phyloP scores from a whole-genome alignment of 2,329 filamentous ascomycete species.

The Xylariaceae sp. region DNA sequence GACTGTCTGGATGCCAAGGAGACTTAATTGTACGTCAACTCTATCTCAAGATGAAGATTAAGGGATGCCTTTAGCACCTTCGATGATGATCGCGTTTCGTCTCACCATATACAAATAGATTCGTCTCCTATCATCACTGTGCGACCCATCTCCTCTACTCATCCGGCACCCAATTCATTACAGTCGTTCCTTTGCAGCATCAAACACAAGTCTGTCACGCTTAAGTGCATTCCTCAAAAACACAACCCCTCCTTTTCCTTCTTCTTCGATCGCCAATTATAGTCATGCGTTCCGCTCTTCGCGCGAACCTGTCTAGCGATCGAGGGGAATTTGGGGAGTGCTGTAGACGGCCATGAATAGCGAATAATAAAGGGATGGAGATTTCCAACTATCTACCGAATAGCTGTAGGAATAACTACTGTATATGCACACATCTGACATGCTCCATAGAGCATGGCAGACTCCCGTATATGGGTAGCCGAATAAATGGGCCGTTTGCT shows the following conservation, averaged over 20 bases:
- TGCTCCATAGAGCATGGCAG: neutral
- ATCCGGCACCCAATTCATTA: neutral
- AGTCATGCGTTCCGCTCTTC: too few relatives aligned
- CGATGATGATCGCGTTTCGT: neutral
- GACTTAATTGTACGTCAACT: neutral
- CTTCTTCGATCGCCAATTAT: neutral
- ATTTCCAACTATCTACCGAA: neutral
- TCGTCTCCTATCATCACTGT: neutral
- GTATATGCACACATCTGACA: neutral
- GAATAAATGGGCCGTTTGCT: too few relatives aligned
- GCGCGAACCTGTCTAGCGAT: too few relatives aligned
- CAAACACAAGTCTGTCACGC: neutral
- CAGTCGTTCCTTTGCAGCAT: constrained; percentile 3
- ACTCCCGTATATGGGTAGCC: too few relatives aligned
- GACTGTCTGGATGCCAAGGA: neutral
- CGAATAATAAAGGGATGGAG: too few relatives aligned
- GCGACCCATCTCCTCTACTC: neutral
- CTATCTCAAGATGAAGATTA: constrained; percentile 1
- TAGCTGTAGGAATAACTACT: neutral
- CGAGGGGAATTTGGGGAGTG: too few relatives aligned
- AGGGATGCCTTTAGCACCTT: neutral
- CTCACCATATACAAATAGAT: constrained; percentile 14
- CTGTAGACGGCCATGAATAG: too few relatives aligned
- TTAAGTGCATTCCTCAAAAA: constrained; percentile 1
- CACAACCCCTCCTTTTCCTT: constrained; percentile 8